Evolutionary conservation across 192 early-diverging fungal genomes (phyloP), one percentile per base, ranked within the genome.

Genomic region (Chytriomyces sp.): DNA sequence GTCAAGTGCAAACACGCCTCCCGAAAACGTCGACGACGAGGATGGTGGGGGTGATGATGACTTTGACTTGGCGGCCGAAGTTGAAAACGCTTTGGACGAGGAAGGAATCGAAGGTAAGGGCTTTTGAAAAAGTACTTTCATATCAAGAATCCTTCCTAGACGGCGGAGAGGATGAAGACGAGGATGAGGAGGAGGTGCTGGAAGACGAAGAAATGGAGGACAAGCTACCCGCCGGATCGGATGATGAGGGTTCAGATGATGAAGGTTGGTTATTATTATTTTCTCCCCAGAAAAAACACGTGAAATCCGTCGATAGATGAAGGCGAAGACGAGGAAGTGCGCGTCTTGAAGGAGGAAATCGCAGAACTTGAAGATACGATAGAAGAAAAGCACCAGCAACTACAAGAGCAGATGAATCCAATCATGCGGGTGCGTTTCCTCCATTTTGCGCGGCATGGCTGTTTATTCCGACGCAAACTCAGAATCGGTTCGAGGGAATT

Each of bases 401-500:
- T 90, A 2, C 64, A 79, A 0, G 78, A 83, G 22, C 88, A 90
- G 19, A 81, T 85, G 3, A 92, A 93, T 77, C 84, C 86, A 5
- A 90, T 93, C 69, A 77, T 93, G 59, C 88, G 83, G 86, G 91
- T 92, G 82, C 68, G 22, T 30, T 14, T 34, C 28, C 14, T 32
- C 4, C 14, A 28, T 5, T 53, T 25, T 33, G 28, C 39, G 22
- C 31, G 5, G 44, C n/a, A 58, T 36, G 4, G 31, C 41, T 1
- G 19, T 36, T 25, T 49, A 28, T 36, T 5, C 1, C 32, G 31
- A 5, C 19, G 34, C 37, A 5, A 53, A 22, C 38, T 41, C 63
- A 89, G 91, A 83, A 80, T 73, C 90, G 92, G 5, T 92, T 93
- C 54, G 86, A 90, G 61, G 83, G 81, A 7, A 88, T 84, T 32